Base-by-base conservation (phyloP, 176 grass and related monocot genomes). In the Bromus sterilis region DNA sequence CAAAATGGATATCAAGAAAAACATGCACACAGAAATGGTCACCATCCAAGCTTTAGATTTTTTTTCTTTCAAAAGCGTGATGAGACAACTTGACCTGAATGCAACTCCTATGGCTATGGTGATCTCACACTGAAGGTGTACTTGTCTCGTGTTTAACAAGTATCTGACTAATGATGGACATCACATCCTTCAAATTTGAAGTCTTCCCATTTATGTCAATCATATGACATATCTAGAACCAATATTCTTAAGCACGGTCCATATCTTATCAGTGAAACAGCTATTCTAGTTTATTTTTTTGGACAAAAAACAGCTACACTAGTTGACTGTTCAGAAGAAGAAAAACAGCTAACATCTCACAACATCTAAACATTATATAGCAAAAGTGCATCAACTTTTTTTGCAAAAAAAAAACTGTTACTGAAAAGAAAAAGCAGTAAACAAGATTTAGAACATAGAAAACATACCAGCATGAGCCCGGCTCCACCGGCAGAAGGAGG, bases 401-500 rank as follows among this genome's bases (percentile, higher is more conserved):
- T n/a, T n/a, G 20, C 31, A 62, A 28, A 10, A 49, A 49, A 37
- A 30, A 32, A 23, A 11, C n/a, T 85, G 20, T 15, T 61, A 61
- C 58, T 30, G 57, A 29, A 61, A 7, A 30, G 9, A 76, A 69
- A 5, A 67, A 85, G n/a, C n/a, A 26, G 26, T 51, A 12, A 34
- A 80, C 23, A 83, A 12, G 39, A 18, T 48, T 64, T 41, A 82
- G 30, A 41, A 67, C 8, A 64, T 75, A 43, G 41, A 34, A 32
- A 43, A 59, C 89, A 91, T 78, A 98, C 95, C 23, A 98, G 88
- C 78, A 93, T 78, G 66, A 98, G 43, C 35, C 95, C 95, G n/a
- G 90, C 86, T 13, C 95, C 95, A 63, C 95, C 92, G 43, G 95
- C 78, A 21, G 95, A 98, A 69, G 95, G 95, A 75, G 88, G 95